Evolutionary conservation across 345 rosid species (phyloP), one percentile per base, ranked within the genome.

Genomic region (Hibiscus tridactylites): DNA sequence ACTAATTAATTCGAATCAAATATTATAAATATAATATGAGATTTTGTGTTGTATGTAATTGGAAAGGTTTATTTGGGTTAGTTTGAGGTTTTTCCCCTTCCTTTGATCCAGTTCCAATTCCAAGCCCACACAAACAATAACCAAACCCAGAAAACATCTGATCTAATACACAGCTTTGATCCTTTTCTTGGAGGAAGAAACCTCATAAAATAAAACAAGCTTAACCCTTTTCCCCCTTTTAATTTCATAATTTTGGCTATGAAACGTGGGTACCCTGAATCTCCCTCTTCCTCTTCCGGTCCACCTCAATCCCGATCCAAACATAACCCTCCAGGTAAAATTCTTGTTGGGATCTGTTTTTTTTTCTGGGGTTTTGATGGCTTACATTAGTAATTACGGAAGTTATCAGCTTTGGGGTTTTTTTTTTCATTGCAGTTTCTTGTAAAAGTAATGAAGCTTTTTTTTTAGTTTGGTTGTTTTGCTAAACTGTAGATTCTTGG

Each of bases 251-350:
- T 19, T 56, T 60, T 64, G 71, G 69, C 71, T 61, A 91, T 91
- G 97, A 90, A 93, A 89, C 88, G 96, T 61, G 95, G 90, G 68
- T 75, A 81, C 82, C 42, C 85, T 19, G 88, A 82, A 50, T 87
- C 89, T 59, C 86, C 90, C 6, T 82, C 97, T 15, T 78, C 83
- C 79, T 88, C 95, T 73, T 75, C 64, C 61, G 87, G 85, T 68
- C 96, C 90, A 42, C 88, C 96, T 80, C 81, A 86, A 26, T 85
- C 91, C 72, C 83, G 84, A 81, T 47, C 81, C 81, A 91, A 78
- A 83, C 74, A 72, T 29, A 90, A 91, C 69, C 89, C 95, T 8
- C 85, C 89, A 86, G 96, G 98, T 86, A 29, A 65, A 42, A 2
- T 64, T 21, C 17, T 42, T 3, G 70, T 13, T 24, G 17, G 21